Evolutionary conservation across 257 asterid genomes (phyloP).

Genomic region (Solanum gracilifrons): DNA sequence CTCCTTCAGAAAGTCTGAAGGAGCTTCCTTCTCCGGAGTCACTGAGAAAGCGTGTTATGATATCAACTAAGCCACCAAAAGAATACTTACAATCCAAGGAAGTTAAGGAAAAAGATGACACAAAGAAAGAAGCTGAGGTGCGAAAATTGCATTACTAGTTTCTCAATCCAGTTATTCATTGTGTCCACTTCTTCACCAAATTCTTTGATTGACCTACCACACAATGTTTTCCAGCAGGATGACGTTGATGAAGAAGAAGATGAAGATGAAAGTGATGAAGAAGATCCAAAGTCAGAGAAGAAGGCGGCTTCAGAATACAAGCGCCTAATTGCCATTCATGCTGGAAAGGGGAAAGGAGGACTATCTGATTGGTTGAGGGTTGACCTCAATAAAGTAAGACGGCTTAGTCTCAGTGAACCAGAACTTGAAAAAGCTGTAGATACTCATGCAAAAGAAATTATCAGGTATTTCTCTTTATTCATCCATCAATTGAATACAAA

Average conservation of each 20-base stretch:
- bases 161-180: background rate
- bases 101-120: conserved; percentile 15
- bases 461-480: conserved; percentile 40
- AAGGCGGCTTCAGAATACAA: conserved; percentile 53
- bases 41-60: conserved; percentile 36
- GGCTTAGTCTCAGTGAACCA: conserved; percentile 76
- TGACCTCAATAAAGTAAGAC: conserved; percentile 48
- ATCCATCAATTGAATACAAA: background rate
- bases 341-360: conserved; percentile 69
- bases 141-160: background rate
- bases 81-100: conserved; percentile 36
- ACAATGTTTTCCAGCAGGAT: conserved; percentile 24
- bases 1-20: conserved; percentile 30
- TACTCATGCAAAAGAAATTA: conserved; percentile 30
- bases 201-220: background rate
- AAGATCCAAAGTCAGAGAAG: conserved; percentile 21
- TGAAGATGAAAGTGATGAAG: conserved; percentile 34
- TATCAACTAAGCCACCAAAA: conserved; percentile 81
- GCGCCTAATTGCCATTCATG: conserved; percentile 62
- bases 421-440: conserved; percentile 45
- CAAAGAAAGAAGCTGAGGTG: conserved; percentile 31
- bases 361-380: conserved; percentile 43
- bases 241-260: conserved; percentile 24
- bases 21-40: conserved; percentile 67
- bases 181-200: background rate